Evolutionary conservation across 306 rosid species (phyloP).

Genomic region (Abrus pulchellus): DNA sequence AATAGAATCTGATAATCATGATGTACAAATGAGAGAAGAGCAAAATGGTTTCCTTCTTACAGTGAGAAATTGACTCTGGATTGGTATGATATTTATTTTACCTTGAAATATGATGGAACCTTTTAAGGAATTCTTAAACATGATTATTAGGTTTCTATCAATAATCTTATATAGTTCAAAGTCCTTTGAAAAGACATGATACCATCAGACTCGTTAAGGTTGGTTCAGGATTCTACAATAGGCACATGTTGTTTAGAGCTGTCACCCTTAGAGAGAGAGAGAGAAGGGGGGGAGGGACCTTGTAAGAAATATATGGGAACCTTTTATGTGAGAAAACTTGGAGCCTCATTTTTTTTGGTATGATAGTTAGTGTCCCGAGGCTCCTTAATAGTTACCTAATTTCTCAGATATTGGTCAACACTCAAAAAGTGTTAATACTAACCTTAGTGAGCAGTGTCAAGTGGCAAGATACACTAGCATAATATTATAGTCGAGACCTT

Average conservation of each 20-base stretch:
- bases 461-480: not conserved
- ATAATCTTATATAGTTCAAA: not conserved
- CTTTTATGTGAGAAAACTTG: not conserved
- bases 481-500: not conserved
- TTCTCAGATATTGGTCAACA: not conserved
- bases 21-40: slow-evolving; percentile 12
- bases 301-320: not conserved
- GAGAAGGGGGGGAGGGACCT: not conserved
- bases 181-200: slow-evolving; percentile 2
- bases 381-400: not conserved
- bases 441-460: not conserved
- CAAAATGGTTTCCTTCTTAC: slow-evolving; percentile 20
- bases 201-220: not conserved
- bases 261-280: not conserved
- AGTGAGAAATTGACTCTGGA: slow-evolving; percentile 25
- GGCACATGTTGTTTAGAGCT: slow-evolving; percentile 1
- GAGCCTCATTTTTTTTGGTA: not conserved
- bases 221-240: not conserved
- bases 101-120: slow-evolving; percentile 18
- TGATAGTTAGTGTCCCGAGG: not conserved
- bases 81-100: slow-evolving; percentile 1
- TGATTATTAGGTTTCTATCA: slow-evolving; percentile 1
- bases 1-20: slow-evolving; percentile 28
- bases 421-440: not conserved
- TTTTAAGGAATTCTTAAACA: not conserved